Evolutionary conservation across 306 rosid species (phyloP).

Genomic region (Dalbergia oliveri): DNA sequence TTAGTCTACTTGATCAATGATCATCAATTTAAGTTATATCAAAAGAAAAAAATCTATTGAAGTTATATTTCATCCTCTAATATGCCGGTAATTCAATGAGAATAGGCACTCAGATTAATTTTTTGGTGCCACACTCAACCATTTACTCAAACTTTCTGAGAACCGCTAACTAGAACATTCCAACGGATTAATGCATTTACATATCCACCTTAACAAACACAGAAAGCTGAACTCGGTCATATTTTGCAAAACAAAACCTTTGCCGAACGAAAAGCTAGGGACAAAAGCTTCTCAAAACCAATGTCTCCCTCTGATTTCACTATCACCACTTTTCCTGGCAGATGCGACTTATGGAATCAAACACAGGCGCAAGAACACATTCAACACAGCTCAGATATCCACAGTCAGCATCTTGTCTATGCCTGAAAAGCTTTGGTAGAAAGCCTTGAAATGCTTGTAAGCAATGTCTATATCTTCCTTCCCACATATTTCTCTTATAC

Average conservation of each 20-base stretch:
- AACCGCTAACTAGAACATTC: background rate
- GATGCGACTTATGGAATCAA: constrained; percentile 17
- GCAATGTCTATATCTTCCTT: constrained; percentile 91
- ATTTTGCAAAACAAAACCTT: constrained; percentile 37
- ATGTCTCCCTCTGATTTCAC: constrained; percentile 27
- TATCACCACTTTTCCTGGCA: constrained; percentile 41
- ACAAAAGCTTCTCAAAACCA: constrained; percentile 19
- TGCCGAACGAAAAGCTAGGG: constrained; percentile 49
- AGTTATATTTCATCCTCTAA: background rate
- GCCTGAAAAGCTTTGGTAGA: constrained; percentile 78
- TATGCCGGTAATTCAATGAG: background rate
- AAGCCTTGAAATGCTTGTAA: constrained; percentile 91
- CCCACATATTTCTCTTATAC: constrained; percentile 94
- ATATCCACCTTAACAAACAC: constrained; percentile 38
- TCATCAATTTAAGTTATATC: background rate
- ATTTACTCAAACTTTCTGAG: background rate
- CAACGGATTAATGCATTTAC: constrained; percentile 20
- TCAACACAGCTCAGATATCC: constrained; percentile 59
- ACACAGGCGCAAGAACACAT: background rate
- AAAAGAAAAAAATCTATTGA: background rate
- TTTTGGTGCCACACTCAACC: background rate
- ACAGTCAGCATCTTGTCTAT: constrained; percentile 76
- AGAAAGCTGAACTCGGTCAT: constrained; percentile 46
- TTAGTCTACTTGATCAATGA: background rate
- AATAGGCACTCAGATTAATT: background rate